Conservation (phyloP, 495 filamentous ascomycete species). For the Penicillium fimorum region DNA sequence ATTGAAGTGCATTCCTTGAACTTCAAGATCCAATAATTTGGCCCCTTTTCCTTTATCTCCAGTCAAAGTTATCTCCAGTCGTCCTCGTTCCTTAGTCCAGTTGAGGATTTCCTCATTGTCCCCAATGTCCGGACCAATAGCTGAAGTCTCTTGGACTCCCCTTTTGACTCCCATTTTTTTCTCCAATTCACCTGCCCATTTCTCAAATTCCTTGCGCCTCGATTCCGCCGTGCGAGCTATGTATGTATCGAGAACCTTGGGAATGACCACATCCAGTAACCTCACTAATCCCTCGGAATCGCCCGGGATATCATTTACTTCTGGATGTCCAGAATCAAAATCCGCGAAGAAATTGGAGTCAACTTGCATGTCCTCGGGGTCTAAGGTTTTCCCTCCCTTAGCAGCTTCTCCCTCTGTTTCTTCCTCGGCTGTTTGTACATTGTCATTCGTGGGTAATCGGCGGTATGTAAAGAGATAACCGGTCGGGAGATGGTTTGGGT, state of each 20-base stretch:
- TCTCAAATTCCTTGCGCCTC: neutral
- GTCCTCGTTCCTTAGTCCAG: neutral
- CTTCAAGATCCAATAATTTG: neutral
- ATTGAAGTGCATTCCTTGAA: conserved; percentile 1
- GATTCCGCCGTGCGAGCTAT: neutral
- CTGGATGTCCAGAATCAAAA: neutral
- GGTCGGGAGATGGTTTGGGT: neutral
- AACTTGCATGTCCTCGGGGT: neutral
- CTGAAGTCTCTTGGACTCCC: neutral
- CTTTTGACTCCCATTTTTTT: neutral
- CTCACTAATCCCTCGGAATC: neutral
- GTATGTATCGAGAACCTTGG: neutral
- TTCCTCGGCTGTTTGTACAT: neutral
- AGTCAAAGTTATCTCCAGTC: neutral
- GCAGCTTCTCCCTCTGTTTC: too few relatives aligned
- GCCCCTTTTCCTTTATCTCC: neutral
- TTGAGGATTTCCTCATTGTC: neutral
- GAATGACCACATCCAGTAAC: neutral
- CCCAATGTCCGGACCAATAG: neutral
- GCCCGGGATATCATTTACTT: neutral
- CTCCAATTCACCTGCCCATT: neutral
- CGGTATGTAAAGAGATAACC: conserved; percentile 28
- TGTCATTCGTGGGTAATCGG: conserved; percentile 12
- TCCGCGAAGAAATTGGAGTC: neutral
- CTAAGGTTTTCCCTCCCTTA: neutral